Base-by-base conservation (phyloP, 371 early-diverging fungal genomes). In the Lichtheimia ornata region DNA sequence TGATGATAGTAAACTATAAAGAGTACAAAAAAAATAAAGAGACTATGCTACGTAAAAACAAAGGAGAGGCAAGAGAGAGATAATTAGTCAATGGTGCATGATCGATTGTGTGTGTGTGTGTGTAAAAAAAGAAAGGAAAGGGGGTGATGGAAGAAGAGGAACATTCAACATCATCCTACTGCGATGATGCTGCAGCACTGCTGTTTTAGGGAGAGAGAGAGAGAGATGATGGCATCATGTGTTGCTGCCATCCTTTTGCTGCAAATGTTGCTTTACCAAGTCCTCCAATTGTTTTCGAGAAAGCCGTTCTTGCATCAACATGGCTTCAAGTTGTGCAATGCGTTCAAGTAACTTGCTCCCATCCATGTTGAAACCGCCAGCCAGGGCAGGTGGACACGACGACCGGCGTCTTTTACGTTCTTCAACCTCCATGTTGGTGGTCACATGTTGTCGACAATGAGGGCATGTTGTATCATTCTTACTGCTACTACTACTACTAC, bases 221-320 rank as follows among this genome's bases (percentile, higher is more conserved):
- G n/a, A n/a, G n/a, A n/a, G n/a, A n/a, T n/a, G n/a, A 35, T 22
- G 22, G 22, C 30, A 35, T 35, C 35, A 35, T 35, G 35, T 35
- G 35, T 5, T 35, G 35, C 35, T 35, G 9, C 1, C 11, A 9
- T 35, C 2, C 9, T 35, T 5, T 11, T 35, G 35, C 11, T 35
- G 35, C 35, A 35, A 35, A 11, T 35, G 35, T 22, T 47, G 47
- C 12, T 22, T 47, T 5, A 47, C 18, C 47, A 25, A 53, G 42
- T 54, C 59, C 43, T 77, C 77, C 40, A 77, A 50, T 14, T 70
- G 56, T 13, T 66, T 56, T 17, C 77, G 65, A 13, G 80, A 79
- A n/a, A 75, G 66, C 50, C 73, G 76, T 57, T 85, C 85, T 28
- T 84, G 69, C 2, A 71, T 70, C 5, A 85, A 65, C 45, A 83